Conservation (phyloP, 31 red algal genomes). For the Endocladia muricata region DNA sequence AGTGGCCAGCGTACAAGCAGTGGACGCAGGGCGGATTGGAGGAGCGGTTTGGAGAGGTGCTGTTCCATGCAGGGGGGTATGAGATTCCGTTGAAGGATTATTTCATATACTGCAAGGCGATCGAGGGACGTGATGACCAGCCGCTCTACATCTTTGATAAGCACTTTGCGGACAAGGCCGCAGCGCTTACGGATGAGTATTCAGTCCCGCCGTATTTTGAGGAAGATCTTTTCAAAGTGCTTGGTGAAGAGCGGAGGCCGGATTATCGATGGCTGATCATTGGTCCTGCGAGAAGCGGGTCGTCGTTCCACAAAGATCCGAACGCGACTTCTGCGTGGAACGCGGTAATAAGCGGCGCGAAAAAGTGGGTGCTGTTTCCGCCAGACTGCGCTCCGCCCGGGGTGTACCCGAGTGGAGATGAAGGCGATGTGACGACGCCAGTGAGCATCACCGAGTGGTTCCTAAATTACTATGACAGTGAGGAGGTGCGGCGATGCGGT, state of each 20-base stretch:
- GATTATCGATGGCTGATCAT: conserved; percentile 66
- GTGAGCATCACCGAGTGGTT: conserved; percentile 68
- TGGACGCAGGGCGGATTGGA: conserved; percentile 36
- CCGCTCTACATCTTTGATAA: conserved; percentile 73
- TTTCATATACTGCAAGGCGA: conserved; percentile 24
- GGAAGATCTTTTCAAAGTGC: conserved; percentile 51
- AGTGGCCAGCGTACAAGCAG: conserved; percentile 26
- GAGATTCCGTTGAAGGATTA: conserved; percentile 41
- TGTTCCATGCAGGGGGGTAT: conserved; percentile 43
- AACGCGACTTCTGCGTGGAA: conserved; percentile 77
- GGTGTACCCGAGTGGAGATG: conserved; percentile 22
- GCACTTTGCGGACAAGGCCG: conserved; percentile 28
- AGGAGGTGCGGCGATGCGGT: neutral
- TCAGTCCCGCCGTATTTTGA: conserved; percentile 41
- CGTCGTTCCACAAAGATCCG: conserved; percentile 68
- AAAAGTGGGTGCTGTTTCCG: conserved; percentile 76
- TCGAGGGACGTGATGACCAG: conserved; percentile 31
- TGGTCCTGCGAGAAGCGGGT: conserved; percentile 61
- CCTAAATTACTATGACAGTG: conserved; percentile 24
- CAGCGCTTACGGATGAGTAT: conserved; percentile 30
- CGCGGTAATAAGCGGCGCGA: conserved; percentile 47
- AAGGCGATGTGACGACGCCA: conserved; percentile 30
- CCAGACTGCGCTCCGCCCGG: conserved; percentile 52
- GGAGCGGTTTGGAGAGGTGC: neutral
- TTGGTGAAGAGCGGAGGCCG: conserved; percentile 55